Conservation (phyloP, 2,329 filamentous ascomycete species). For the Chaetomiaceae sp. region DNA sequence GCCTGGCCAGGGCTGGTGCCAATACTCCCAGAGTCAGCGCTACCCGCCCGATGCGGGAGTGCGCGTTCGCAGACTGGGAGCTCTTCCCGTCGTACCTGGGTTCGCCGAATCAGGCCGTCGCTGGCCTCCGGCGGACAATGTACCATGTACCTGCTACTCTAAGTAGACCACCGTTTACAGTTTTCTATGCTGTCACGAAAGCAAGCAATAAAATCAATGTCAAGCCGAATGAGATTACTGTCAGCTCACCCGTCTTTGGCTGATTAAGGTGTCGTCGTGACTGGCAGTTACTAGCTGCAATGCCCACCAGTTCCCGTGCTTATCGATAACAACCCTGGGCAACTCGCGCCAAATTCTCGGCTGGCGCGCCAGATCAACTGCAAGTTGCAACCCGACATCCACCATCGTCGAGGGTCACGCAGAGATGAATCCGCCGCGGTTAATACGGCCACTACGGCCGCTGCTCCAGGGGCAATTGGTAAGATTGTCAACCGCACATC, state of each 20-base stretch:
- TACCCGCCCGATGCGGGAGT: no score
- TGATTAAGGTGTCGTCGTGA: not conserved
- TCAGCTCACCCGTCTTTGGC: no score
- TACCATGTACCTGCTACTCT: no score
- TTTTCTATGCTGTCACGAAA: not conserved
- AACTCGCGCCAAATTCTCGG: conserved; percentile 22
- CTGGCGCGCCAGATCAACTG: not conserved
- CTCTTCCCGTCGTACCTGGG: no score
- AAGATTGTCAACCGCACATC: conserved; percentile 2
- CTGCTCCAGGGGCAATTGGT: conserved; percentile 29
- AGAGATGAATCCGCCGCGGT: conserved; percentile 31
- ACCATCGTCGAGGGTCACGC: conserved; percentile 17
- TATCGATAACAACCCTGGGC: conserved; percentile 27
- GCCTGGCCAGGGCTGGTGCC: no score
- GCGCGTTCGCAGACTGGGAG: no score
- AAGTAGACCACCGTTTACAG: no score
- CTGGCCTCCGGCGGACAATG: no score
- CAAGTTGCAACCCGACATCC: conserved; percentile 12
- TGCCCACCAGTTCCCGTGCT: no score
- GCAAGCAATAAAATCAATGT: not conserved
- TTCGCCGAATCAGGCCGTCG: no score
- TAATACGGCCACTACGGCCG: conserved; percentile 33
- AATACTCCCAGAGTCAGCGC: no score
- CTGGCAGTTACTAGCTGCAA: no score
- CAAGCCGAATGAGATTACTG: not conserved